Evolutionary conservation across 441 rosid genomes (phyloP).

Genomic region (Gossypium aridum): DNA sequence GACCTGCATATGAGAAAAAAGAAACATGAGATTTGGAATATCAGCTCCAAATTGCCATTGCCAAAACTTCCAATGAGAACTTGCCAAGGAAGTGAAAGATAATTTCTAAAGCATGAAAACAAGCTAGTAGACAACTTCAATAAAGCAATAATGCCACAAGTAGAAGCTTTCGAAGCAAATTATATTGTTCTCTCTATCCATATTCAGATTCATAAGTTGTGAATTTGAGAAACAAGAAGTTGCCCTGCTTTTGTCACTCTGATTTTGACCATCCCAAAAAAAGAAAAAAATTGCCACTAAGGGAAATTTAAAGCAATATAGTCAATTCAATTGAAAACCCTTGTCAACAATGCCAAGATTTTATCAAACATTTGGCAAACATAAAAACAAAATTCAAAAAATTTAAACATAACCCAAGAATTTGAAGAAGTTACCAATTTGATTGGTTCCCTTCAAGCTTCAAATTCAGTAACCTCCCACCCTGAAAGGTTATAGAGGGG

Average conservation of each 20-base stretch:
- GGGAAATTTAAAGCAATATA: neutral
- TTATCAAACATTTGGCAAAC: neutral
- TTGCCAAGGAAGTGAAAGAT: neutral
- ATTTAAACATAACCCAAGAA: neutral
- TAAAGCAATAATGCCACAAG: neutral
- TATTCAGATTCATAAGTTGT: no score
- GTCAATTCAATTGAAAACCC: neutral
- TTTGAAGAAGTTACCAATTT: neutral
- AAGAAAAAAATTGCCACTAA: neutral
- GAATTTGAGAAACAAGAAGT: neutral
- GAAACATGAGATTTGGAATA: neutral
- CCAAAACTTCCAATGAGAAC: neutral
- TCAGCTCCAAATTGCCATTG: neutral
- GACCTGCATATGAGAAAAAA: slow-evolving; percentile 19
- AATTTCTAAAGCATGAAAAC: neutral
- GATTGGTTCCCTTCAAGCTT: neutral
- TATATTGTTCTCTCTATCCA: neutral
- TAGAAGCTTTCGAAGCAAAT: neutral
- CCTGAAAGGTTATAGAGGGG: neutral
- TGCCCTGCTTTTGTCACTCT: neutral
- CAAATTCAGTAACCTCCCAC: neutral
- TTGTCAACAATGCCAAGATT: neutral
- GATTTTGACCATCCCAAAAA: no score
- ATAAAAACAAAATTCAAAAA: neutral
- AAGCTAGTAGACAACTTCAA: neutral